Base-by-base conservation (phyloP, 345 rosid species). In the Acer saccharum region DNA sequence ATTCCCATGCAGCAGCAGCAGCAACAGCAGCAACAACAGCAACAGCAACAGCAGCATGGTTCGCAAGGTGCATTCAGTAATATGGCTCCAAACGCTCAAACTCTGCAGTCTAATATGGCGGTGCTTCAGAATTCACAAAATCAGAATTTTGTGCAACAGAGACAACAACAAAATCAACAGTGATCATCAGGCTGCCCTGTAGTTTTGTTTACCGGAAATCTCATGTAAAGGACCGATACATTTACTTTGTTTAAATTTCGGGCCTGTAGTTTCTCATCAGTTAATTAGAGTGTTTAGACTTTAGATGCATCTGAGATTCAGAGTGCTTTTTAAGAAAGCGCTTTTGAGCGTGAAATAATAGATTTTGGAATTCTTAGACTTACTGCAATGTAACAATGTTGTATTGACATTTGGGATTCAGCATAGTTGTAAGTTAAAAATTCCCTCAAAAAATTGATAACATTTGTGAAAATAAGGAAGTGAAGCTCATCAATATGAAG, bases 131-230 rank as follows among this genome's bases (percentile, higher is more conserved):
- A 90, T 76, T 55, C 86, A 16, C 84, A 90, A 79, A 90, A 80
- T 68, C 88, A 89, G 43, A 84, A 83, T 77, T 89, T 86, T 48
- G 71, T 81, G 10, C 94, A 90, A 65, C 97, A 93, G 84, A 88
- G 97, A 73, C 98, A 89, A 73, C 98, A 89, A 78, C 97, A 86
- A 76, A 91, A 87, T 83, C 97, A 88, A 74, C 97, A 91, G 88
- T 94, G 74, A 79, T 39, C 65, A 69, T 29, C 65, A 71, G 77
- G 69, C 13, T 39, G 7, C 18, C 50, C 11, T 5, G 65, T 27
- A 13, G 27, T 50, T 44, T 2, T 73, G 2, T 20, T 27, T 17
- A 55, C 20, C 1, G 62, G 10, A 50, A 46, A 32, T 78, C 17
- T 8, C 65, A 3, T 18, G 66, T 57, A 74, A 46, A 76, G 27